A percentile compares a stretch with the other conserved stretches of the same genome.
Evolutionary conservation across 2,329 filamentous ascomycete genomes (phyloP).

Genomic region (Exophiala xenobiotica): DNA sequence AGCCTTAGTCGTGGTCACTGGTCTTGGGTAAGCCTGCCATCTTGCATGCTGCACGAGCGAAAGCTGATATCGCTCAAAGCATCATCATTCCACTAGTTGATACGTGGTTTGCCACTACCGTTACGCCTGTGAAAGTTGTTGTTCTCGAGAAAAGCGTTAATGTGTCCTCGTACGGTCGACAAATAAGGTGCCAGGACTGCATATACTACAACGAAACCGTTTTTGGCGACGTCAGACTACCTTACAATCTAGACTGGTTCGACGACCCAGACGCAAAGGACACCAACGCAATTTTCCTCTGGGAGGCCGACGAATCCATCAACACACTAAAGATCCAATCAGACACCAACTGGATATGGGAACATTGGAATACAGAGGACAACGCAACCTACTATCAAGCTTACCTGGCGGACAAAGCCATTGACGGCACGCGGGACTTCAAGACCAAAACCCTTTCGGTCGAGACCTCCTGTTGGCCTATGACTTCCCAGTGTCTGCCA

Average conservation of each 20-base stretch:
- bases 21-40: neutral
- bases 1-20: conserved; percentile 5
- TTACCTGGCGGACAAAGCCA: conserved; percentile 1
- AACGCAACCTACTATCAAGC: conserved; percentile 8
- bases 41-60: neutral
- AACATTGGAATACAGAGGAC: too few relatives aligned
- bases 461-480: conserved; percentile 4
- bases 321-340: neutral
- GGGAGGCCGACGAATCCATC: too few relatives aligned
- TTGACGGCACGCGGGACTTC: conserved; percentile 10
- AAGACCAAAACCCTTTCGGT: conserved; percentile 8
- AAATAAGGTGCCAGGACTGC: neutral
- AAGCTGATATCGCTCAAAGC: neutral
- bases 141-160: neutral
- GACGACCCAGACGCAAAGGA: neutral
- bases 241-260: neutral
- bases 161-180: neutral
- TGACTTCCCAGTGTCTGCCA: neutral
- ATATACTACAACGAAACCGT: neutral
- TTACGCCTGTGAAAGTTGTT: conserved; percentile 3
- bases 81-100: conserved; percentile 1
- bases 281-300: too few relatives aligned
- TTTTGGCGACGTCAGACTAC: neutral
- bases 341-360: too few relatives aligned
- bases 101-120: conserved; percentile 9